Evolutionary conservation across 2,329 filamentous ascomycete genomes (phyloP).

Genomic region (Fusarium armeniacum): DNA sequence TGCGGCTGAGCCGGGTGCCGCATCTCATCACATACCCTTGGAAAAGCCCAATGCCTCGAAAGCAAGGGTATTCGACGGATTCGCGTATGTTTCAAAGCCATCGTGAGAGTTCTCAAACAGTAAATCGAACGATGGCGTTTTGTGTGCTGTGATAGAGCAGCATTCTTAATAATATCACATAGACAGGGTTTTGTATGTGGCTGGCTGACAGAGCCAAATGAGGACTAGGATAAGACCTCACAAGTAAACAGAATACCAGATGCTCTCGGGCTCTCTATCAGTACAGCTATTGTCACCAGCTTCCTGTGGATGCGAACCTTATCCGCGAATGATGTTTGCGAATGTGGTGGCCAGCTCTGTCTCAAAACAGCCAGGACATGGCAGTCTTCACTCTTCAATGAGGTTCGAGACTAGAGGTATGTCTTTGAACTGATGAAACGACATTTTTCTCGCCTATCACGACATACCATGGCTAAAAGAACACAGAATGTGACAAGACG

Average conservation of each 20-base stretch:
- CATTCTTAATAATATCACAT: background rate
- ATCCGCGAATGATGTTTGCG: background rate
- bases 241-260: background rate
- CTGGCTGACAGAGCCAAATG: background rate
- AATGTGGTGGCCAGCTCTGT: background rate
- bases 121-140: background rate
- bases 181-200: background rate
- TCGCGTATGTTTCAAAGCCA: background rate
- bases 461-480: background rate
- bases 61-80: background rate
- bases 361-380: background rate
- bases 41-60: background rate
- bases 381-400: background rate
- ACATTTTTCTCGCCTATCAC: background rate
- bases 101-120: background rate
- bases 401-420: background rate
- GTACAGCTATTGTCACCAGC: background rate
- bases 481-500: rapidly evolving
- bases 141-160: background rate
- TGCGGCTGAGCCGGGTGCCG: background rate
- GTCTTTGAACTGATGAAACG: background rate
- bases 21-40: background rate
- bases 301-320: background rate
- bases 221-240: background rate
- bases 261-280: background rate